Base-by-base conservation (phyloP, 805 yeast species). In the Saccharomycodes ludwigii region DNA sequence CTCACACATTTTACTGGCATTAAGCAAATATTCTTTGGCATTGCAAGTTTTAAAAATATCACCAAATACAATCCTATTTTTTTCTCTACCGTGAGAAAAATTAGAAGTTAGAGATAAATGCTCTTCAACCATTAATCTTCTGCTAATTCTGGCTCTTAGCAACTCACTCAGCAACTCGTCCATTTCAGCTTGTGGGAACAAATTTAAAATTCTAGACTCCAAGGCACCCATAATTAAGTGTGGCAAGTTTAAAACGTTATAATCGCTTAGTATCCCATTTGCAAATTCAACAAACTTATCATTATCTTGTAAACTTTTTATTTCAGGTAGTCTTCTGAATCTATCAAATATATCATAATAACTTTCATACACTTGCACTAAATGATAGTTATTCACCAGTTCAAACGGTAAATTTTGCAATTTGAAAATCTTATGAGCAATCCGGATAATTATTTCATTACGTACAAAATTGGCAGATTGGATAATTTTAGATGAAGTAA, bases 221-320 rank as follows among this genome's bases (percentile, higher is more conserved):
- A 85, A 59, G 1, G 94, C 84, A 2, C 97, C 97, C 85, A 85
- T 81, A 65, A 88, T 79, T 37, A 86, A 61, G 51, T 86, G 88
- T 1, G 96, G 91, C 37, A 88, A 63, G 40, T 84, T 81, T 33
- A 78, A 60, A 30, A 84, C 66, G 56, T 88, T 95, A 45, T 76
- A 80, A 52, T 78, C 84, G 18, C 66, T 65, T 42, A 88, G 59
- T 39, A 85, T 68, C 20, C 66, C 61, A 18, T 70, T 65, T 34
- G 86, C 58, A 32, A 73, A 66, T 17, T 61, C 60, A 48, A 93
- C 77, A 52, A 88, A 86, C 41, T 56, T 56, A 24, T 71, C 75
- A 49, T 88, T 88, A 33, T 84, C 94, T 23, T 77, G 74, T 22
- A 84, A 53, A 0, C 79, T 71, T 18, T 65, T 62, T 38, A 91